Conservation (phyloP, 2,329 filamentous ascomycete species). For the Neofusicoccum ribis region DNA sequence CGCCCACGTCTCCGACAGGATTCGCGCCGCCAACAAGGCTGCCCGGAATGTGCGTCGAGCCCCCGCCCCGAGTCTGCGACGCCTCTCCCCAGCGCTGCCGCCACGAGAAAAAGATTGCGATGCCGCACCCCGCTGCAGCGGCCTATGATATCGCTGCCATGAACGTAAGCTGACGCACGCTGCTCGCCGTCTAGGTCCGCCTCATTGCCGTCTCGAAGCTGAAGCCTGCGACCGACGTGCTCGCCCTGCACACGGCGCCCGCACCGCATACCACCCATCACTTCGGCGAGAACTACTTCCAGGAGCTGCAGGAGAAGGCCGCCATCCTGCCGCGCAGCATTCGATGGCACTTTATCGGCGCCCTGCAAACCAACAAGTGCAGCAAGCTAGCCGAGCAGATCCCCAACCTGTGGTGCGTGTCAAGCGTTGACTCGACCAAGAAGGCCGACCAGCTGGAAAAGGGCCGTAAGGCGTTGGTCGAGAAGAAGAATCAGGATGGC, state of each 20-base stretch:
- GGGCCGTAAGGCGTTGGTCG: slow-evolving; percentile 62
- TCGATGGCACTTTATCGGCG: slow-evolving; percentile 96
- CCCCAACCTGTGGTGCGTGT: slow-evolving; percentile 87
- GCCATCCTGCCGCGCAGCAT: slow-evolving; percentile 73
- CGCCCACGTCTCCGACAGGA: slow-evolving; percentile 41
- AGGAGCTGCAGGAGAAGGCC: slow-evolving; percentile 83
- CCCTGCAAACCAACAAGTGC: slow-evolving; percentile 91
- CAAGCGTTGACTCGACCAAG: slow-evolving; percentile 83
- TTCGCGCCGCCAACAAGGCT: slow-evolving; percentile 40
- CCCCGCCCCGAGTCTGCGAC: background rate
- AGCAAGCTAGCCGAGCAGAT: slow-evolving; percentile 79
- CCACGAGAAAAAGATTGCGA: background rate
- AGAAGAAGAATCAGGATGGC: slow-evolving; percentile 30
- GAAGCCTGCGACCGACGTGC: slow-evolving; percentile 88
- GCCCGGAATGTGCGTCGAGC: slow-evolving; percentile 29
- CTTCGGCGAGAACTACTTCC: slow-evolving; percentile 92
- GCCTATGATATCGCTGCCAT: no score
- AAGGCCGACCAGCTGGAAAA: slow-evolving; percentile 83
- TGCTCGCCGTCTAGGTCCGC: slow-evolving; percentile 59
- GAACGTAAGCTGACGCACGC: background rate
- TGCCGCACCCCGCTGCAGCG: background rate
- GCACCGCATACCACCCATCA: slow-evolving; percentile 60
- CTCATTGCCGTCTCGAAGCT: slow-evolving; percentile 95
- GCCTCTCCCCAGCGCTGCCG: background rate
- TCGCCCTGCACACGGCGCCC: slow-evolving; percentile 69